A percentile compares a stretch with the other conserved stretches of the same genome.
Conservation (phyloP, 768 basidiomycete species). For the Boletus reticulatus region DNA sequence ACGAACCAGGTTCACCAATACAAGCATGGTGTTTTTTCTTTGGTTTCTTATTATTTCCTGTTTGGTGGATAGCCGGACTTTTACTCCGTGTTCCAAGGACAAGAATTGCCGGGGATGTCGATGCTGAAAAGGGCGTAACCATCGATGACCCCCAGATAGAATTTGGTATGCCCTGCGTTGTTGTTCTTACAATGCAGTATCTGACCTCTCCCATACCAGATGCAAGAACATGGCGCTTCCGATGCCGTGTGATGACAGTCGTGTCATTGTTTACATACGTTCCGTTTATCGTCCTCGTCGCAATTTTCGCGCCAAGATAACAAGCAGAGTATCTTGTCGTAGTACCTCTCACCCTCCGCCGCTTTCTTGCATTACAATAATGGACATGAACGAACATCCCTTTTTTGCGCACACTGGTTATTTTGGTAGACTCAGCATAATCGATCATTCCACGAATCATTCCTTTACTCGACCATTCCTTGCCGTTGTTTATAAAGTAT, state of each 20-base stretch:
- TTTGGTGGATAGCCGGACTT: constrained; percentile 64
- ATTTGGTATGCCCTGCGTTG: constrained; percentile 48
- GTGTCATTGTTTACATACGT: constrained; percentile 73
- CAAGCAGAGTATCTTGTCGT: constrained; percentile 13
- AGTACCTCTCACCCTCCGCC: constrained; percentile 6
- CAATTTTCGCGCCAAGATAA: constrained; percentile 51
- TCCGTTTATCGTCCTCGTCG: constrained; percentile 73
- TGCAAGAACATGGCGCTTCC: constrained; percentile 68
- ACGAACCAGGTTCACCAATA: constrained; percentile 47
- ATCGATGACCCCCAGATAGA: constrained; percentile 81
- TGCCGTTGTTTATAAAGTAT: constrained; percentile 26
- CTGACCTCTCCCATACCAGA: constrained; percentile 40
- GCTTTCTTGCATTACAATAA: constrained; percentile 25
- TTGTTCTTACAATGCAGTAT: neutral
- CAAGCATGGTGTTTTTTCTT: constrained; percentile 80
- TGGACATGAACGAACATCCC: constrained; percentile 16
- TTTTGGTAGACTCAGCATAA: constrained; percentile 15
- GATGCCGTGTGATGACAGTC: constrained; percentile 70
- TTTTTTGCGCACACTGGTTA: constrained; percentile 3
- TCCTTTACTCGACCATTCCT: constrained; percentile 26
- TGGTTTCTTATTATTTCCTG: constrained; percentile 59
- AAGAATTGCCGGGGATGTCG: constrained; percentile 54
- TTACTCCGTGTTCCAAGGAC: constrained; percentile 58
- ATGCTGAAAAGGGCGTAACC: constrained; percentile 64
- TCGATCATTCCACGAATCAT: constrained; percentile 10